phyloP scores from a whole-genome alignment of 768 basidiomycete species.

The Rhizopogon sp. region DNA sequence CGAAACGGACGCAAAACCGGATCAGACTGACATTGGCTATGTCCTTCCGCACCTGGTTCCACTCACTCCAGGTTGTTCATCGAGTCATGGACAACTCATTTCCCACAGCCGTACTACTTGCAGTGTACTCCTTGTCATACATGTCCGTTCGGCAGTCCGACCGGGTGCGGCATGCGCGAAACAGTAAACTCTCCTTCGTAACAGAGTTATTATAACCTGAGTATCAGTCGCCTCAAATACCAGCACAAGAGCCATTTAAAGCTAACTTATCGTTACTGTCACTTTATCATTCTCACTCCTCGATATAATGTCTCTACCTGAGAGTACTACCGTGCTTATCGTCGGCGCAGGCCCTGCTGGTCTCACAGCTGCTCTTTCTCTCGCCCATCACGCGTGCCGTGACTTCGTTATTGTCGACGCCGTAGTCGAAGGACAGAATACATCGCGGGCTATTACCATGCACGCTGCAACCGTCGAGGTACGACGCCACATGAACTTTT shows the following conservation, averaged over 20 bases:
- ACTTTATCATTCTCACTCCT: neutral
- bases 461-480: conserved; percentile 49
- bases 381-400: conserved; percentile 26
- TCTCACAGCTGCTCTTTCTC: conserved; percentile 40
- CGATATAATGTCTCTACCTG: neutral
- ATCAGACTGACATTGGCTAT: too few relatives aligned
- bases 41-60: too few relatives aligned
- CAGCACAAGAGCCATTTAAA: neutral
- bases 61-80: neutral
- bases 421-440: conserved; percentile 17
- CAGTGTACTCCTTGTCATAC: too few relatives aligned
- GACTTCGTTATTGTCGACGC: conserved; percentile 35
- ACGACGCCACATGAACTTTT: neutral
- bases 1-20: too few relatives aligned
- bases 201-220: neutral
- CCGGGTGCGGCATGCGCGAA: neutral
- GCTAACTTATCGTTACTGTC: neutral
- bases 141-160: neutral
- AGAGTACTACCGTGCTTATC: conserved; percentile 37
- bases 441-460: conserved; percentile 37
- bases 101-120: neutral
- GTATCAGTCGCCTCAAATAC: neutral
- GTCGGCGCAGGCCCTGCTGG: conserved; percentile 51
- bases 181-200: neutral
- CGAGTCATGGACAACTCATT: too few relatives aligned